A percentile compares a stretch with the other conserved stretches of the same genome.
Evolutionary conservation across 768 basidiomycete species (phyloP).

Genomic region (Mycena floridula): DNA sequence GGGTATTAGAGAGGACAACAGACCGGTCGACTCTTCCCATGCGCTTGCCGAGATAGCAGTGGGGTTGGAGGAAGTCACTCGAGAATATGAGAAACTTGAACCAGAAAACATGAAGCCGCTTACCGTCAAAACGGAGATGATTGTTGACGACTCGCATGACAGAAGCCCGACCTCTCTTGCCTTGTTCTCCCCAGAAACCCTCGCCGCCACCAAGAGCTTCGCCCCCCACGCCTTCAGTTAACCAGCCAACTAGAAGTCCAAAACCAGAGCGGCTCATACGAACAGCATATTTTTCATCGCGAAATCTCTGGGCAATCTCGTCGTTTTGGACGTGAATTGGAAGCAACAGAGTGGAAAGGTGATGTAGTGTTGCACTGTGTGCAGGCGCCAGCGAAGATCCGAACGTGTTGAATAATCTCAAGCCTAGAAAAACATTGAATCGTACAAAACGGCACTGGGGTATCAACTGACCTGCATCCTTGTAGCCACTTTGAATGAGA

Average conservation of each 20-base stretch:
- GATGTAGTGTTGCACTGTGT: constrained; percentile 67
- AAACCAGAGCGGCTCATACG: constrained; percentile 90
- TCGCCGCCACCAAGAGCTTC: constrained; percentile 77
- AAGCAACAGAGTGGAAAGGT: constrained; percentile 73
- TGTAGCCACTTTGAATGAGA: constrained; percentile 84
- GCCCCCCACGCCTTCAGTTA: constrained; percentile 87
- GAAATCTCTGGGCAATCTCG: constrained; percentile 76
- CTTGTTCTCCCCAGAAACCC: constrained; percentile 76
- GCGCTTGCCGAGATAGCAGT: constrained; percentile 54
- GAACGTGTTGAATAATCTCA: constrained; percentile 69
- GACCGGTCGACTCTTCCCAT: constrained; percentile 86
- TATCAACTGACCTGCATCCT: constrained; percentile 68
- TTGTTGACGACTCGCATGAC: constrained; percentile 95
- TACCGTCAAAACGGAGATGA: constrained; percentile 87
- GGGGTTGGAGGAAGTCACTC: constrained; percentile 69
- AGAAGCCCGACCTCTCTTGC: constrained; percentile 79
- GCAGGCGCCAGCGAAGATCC: constrained; percentile 57
- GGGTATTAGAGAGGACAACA: constrained; percentile 73
- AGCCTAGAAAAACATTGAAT: constrained; percentile 37
- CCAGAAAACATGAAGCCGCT: constrained; percentile 10
- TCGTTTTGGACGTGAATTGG: constrained; percentile 83
- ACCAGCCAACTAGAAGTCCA: constrained; percentile 88
- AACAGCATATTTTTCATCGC: constrained; percentile 86
- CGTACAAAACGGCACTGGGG: background rate
- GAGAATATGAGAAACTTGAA: constrained; percentile 10